phyloP scores from a whole-genome alignment of 2,329 filamentous ascomycete genomes.

The Xenoacremonium recifei region DNA sequence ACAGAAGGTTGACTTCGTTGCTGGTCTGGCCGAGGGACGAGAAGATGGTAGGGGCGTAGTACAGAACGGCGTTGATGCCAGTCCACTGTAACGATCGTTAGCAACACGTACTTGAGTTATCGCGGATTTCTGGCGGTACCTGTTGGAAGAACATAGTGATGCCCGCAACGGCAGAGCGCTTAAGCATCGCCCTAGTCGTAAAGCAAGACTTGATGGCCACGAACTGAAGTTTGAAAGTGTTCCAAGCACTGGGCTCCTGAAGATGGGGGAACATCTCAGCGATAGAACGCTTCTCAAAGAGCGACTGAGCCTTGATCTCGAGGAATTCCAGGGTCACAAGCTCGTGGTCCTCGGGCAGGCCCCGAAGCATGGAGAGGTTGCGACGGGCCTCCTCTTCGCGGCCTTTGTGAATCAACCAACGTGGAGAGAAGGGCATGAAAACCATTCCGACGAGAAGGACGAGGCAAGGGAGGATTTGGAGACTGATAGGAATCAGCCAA shows the following conservation, averaged over 20 bases:
- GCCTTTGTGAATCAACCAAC: slow-evolving; percentile 70
- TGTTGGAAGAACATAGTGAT: slow-evolving; percentile 61
- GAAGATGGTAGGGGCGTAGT: slow-evolving; percentile 72
- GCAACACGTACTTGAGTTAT: background rate
- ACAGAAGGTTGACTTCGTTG: slow-evolving; percentile 56
- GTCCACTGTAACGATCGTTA: slow-evolving; percentile 8
- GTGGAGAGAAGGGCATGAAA: slow-evolving; percentile 77
- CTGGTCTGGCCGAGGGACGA: slow-evolving; percentile 57
- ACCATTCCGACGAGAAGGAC: slow-evolving; percentile 69
- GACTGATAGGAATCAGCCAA: slow-evolving; percentile 71
- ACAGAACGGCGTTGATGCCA: slow-evolving; percentile 38
- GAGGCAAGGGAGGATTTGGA: slow-evolving; percentile 67
- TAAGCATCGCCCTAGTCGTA: slow-evolving; percentile 64
- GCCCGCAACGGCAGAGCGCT: slow-evolving; percentile 61
- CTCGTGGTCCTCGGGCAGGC: slow-evolving; percentile 60
- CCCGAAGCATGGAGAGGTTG: slow-evolving; percentile 63
- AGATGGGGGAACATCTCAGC: slow-evolving; percentile 67
- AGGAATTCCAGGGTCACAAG: slow-evolving; percentile 73
- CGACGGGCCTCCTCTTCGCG: slow-evolving; percentile 66
- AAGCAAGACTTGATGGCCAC: slow-evolving; percentile 66
- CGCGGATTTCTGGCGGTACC: no score
- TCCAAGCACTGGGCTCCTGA: slow-evolving; percentile 57
- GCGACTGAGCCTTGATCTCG: slow-evolving; percentile 77
- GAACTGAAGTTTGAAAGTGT: slow-evolving; percentile 67
- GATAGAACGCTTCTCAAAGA: slow-evolving; percentile 72